Conservation (phyloP, 2,329 filamentous ascomycete genomes). For the Aspergillus floridensis region DNA sequence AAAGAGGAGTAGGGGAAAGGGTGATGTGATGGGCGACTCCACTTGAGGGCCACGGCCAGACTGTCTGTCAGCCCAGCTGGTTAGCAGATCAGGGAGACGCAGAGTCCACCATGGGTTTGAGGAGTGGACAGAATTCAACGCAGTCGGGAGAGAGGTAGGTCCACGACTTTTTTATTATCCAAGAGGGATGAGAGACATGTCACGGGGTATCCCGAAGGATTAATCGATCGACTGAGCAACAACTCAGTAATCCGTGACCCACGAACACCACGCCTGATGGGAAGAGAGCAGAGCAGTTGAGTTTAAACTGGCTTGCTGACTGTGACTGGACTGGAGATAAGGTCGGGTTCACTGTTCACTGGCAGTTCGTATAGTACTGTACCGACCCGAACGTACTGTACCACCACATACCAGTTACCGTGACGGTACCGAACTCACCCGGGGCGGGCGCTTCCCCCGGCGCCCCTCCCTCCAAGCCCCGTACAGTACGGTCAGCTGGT, state of each 20-base stretch:
- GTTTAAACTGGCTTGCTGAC: too few species aligned
- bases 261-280: too few species aligned
- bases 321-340: neutral
- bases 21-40: neutral
- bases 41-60: neutral
- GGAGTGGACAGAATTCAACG: neutral
- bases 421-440: constrained; percentile 4
- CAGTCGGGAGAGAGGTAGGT: neutral
- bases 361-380: neutral
- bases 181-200: neutral
- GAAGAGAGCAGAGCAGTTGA: too few species aligned
- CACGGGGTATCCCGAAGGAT: neutral
- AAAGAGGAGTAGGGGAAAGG: neutral
- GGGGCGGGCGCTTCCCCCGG: constrained; percentile 7
- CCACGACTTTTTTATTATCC: neutral
- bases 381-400: too few species aligned
- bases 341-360: neutral
- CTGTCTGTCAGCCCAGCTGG: neutral
- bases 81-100: neutral
- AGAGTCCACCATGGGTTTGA: neutral
- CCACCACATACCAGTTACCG: neutral
- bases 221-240: too few species aligned
- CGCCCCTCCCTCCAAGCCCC: neutral
- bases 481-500: constrained; percentile 11
- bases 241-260: too few species aligned